Evolutionary conservation across 345 rosid genomes (phyloP).

Genomic region (Populus tremula): DNA sequence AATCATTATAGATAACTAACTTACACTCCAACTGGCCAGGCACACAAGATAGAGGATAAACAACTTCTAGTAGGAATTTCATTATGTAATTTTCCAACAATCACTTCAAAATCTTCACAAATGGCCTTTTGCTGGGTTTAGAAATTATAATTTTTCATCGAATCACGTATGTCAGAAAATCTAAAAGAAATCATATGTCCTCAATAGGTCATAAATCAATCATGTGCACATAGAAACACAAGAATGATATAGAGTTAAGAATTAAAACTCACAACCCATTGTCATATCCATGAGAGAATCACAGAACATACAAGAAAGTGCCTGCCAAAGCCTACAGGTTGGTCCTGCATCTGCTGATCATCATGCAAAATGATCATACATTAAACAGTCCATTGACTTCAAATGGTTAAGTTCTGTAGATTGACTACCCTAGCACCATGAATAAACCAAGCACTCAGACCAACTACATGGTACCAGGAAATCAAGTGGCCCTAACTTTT

Average conservation of each 20-base stretch:
- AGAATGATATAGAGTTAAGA: not conserved
- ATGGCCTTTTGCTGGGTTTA: no score
- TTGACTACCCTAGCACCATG: not conserved
- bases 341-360: not conserved
- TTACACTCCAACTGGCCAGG: not conserved
- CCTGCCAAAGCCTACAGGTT: not conserved
- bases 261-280: not conserved
- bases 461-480: not conserved
- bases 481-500: not conserved
- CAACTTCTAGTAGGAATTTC: not conserved
- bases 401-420: not conserved
- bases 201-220: no score
- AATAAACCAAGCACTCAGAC: not conserved
- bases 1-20: not conserved
- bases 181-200: no score
- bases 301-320: not conserved
- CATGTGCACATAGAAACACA: no score
- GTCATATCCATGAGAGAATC: not conserved
- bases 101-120: no score
- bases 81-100: no score
- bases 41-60: not conserved
- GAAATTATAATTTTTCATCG: no score
- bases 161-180: no score
- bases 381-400: no score
- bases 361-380: no score